Percentiles rank a stretch among this genome's conserved stretches.
Conservation (phyloP, 2,329 filamentous ascomycete species). For the Colletotrichum agaves region DNA sequence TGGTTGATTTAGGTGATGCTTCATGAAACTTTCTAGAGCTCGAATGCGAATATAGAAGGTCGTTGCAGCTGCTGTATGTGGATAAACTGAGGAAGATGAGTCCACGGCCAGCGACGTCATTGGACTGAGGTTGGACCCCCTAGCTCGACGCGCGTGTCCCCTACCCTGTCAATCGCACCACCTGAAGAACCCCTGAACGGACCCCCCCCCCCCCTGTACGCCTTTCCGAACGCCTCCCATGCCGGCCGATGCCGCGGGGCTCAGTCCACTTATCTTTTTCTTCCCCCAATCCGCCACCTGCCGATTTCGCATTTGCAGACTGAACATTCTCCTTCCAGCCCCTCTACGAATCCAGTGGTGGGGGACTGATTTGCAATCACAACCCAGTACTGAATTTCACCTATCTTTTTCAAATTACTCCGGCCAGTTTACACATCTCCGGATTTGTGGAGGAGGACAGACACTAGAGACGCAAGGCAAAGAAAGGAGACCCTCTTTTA, state of each 20-base stretch:
- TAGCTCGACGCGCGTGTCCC: conserved; percentile 13
- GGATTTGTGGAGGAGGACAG: conserved; percentile 16
- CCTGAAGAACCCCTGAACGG: neutral
- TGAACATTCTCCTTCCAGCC: neutral
- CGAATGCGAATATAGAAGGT: no score
- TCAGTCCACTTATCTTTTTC: neutral
- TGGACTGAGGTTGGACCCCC: conserved; percentile 6
- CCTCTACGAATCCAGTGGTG: conserved; percentile 36
- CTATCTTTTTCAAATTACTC: conserved; percentile 2
- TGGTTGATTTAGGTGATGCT: no score
- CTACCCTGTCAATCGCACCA: neutral
- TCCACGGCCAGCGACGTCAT: conserved; percentile 32
- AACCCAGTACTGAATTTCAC: neutral
- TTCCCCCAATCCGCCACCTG: conserved; percentile 25
- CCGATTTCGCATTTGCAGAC: conserved; percentile 35
- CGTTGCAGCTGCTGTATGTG: neutral
- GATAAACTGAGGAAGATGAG: conserved; percentile 12
- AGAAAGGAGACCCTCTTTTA: neutral
- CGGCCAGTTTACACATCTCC: conserved; percentile 35
- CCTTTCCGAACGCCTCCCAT: neutral
- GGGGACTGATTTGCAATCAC: conserved; percentile 39
- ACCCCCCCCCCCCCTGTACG: neutral
- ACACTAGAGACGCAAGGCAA: neutral
- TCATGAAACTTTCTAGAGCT: no score
- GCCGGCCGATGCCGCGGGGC: conserved; percentile 30